A percentile compares a stretch with the other conserved stretches of the same genome.
Evolutionary conservation across 73 alveolate species (phyloP).

Genomic region (Stentor roeselii): DNA sequence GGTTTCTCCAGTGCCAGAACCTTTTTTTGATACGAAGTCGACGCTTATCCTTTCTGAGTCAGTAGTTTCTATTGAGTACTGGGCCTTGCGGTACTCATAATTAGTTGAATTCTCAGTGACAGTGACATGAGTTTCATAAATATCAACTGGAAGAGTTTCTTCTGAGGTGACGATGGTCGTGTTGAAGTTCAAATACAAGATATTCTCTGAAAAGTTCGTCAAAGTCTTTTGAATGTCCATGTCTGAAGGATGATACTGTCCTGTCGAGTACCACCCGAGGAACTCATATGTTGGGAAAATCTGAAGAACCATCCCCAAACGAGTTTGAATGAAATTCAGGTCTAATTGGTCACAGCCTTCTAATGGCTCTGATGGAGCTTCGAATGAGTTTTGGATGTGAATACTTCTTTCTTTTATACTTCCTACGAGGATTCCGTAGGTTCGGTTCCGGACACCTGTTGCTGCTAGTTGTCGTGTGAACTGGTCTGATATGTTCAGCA

Average conservation of each 20-base stretch:
- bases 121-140: conserved; percentile 38
- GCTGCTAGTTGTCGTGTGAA: conserved; percentile 39
- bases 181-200: conserved; percentile 45
- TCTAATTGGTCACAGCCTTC: conserved; percentile 34
- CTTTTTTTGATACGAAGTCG: conserved; percentile 52
- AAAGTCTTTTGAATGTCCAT: conserved; percentile 37
- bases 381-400: conserved; percentile 56
- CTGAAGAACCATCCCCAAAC: conserved; percentile 46
- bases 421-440: conserved; percentile 60
- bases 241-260: conserved; percentile 33
- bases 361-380: conserved; percentile 23
- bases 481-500: conserved; percentile 66
- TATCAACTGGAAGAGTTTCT: conserved; percentile 41
- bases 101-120: background rate
- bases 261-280: conserved; percentile 68
- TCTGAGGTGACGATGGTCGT: conserved; percentile 30
- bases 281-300: conserved; percentile 61
- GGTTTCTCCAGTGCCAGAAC: conserved; percentile 38
- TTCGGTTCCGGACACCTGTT: conserved; percentile 14
- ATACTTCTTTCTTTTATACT: conserved; percentile 49
- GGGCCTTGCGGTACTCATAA: conserved; percentile 25
- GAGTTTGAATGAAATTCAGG: conserved; percentile 34
- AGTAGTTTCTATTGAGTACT: conserved; percentile 38
- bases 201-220: conserved; percentile 46
- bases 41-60: conserved; percentile 66